These are phyloP conservation scores for Camellia lanceoleosa DNA, from an alignment of 148 eudicot species.

Conservation along the genomic window DNA sequence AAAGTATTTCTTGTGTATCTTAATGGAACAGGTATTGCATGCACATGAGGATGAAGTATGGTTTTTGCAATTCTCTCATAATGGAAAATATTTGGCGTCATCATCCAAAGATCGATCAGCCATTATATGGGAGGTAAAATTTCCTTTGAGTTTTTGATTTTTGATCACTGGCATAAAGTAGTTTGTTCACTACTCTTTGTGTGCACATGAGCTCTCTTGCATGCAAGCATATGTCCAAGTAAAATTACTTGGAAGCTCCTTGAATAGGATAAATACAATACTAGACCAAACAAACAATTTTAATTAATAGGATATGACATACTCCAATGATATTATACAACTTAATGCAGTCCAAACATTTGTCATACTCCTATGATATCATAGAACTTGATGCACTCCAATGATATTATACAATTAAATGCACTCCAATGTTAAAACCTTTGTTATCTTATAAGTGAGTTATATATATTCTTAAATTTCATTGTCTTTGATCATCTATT, in stretches of 20 bases:
- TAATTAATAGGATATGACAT: too few species aligned
- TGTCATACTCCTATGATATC: too few species aligned
- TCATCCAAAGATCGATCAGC: conserved; percentile 69
- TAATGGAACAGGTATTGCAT: conserved; percentile 49
- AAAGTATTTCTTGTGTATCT: background rate
- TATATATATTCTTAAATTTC: background rate
- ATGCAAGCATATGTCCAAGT: too few species aligned
- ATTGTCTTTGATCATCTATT: background rate
- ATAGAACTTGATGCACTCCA: too few species aligned
- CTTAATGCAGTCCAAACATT: background rate
- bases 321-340: background rate
- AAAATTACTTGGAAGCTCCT: too few species aligned
- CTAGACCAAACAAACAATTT: too few species aligned
- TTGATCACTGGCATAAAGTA: background rate
- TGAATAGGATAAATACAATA: too few species aligned
- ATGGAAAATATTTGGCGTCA: conserved; percentile 80
- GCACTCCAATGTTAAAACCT: background rate
- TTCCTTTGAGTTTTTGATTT: background rate
- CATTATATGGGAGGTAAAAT: conserved; percentile 81
- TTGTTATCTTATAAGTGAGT: background rate
- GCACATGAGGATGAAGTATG: conserved; percentile 79
- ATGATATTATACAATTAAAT: too few species aligned
- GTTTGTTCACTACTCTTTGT: background rate
- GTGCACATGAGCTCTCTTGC: background rate
- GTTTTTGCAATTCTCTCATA: conserved; percentile 71